These are phyloP conservation scores for Populus tomentosa DNA, from an alignment of 441 rosid genomes.

Conservation along the genomic window DNA sequence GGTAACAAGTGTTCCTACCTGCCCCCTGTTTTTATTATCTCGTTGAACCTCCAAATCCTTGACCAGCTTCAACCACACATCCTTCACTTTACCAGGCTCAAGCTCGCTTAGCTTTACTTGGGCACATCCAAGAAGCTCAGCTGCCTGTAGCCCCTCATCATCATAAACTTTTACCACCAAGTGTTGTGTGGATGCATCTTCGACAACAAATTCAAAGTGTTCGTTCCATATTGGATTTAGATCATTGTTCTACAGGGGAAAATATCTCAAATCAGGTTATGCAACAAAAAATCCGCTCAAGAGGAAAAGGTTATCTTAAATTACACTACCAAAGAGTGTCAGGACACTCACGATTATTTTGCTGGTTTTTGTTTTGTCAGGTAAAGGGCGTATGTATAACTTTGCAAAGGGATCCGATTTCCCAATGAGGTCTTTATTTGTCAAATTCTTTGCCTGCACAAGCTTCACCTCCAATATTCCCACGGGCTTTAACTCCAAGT, in stretches of 20 bases:
- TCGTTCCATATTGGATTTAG: conserved; percentile 96
- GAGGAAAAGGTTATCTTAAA: neutral
- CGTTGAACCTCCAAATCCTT: conserved; percentile 88
- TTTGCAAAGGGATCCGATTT: conserved; percentile 94
- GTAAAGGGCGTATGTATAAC: conserved; percentile 75
- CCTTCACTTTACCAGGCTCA: conserved; percentile 89
- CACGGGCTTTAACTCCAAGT: conserved; percentile 84
- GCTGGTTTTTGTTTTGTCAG: conserved; percentile 66
- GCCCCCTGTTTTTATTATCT: conserved; percentile 84
- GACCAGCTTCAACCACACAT: conserved; percentile 76
- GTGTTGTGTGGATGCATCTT: conserved; percentile 78
- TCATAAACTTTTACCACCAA: conserved; percentile 73
- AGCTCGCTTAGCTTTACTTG: conserved; percentile 57
- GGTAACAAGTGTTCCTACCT: conserved; percentile 36
- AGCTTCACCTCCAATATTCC: conserved; percentile 92
- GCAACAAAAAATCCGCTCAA: neutral
- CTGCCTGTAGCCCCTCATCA: conserved; percentile 79
- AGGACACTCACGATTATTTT: conserved; percentile 65
- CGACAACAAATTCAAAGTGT: conserved; percentile 79
- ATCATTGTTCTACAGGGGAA: conserved; percentile 55
- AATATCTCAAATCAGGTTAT: conserved; percentile 2
- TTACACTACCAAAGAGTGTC: neutral
- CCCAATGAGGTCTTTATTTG: conserved; percentile 88
- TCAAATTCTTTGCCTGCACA: conserved; percentile 86
- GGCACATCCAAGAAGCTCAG: conserved; percentile 84